Evolutionary conservation across 1,139 yeast genomes (phyloP), one percentile per base, ranked within the genome.

Genomic region (Pichiaceae sp.): DNA sequence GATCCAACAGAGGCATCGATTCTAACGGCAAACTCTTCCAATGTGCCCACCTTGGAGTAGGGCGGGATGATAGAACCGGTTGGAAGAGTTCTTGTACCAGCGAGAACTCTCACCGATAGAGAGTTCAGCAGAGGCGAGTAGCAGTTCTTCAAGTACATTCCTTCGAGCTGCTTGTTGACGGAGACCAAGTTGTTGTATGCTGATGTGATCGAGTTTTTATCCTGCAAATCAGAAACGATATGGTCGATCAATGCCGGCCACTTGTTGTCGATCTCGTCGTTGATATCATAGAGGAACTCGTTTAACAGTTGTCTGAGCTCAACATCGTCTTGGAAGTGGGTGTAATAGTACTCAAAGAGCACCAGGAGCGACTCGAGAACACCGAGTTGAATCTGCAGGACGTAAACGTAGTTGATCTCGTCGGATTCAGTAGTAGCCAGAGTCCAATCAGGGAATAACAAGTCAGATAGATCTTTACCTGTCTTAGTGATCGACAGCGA

Each of bases 311-410:
- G 66, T 47, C 82, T 77, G 47, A 80, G 78, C 15, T 62, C 60
- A 44, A 80, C 54, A 47, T 83, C 85, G 53, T 79, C 81, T 4
- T 82, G 70, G 52, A 89, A 84, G 54, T 84, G 93, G 27, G 73
- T 60, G 54, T 81, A 86, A 52, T 83, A 84, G 46, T 81, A 79
- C 36, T 75, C 72, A 18, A 86, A 74, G 59, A 94, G 70, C 29
- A 80, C 72, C 36, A 78, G 72, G 41, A 86, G 64, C 1, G 87
- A 85, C 53, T 85, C 94, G 44, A 87, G 64, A 31, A 87, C 77
- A 36, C 94, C 94, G 38, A 82, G 70, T 52, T 87, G 95, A 38
- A 87, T 83, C 53, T 80, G 71, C 47, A 78, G 70, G 55, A 77
- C 66, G 62, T 71, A 64, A 52, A 75, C 64, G 82, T 75, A 70